phyloP scores from a whole-genome alignment of 139 green algal genomes.

The Desmodesmus armatus region DNA sequence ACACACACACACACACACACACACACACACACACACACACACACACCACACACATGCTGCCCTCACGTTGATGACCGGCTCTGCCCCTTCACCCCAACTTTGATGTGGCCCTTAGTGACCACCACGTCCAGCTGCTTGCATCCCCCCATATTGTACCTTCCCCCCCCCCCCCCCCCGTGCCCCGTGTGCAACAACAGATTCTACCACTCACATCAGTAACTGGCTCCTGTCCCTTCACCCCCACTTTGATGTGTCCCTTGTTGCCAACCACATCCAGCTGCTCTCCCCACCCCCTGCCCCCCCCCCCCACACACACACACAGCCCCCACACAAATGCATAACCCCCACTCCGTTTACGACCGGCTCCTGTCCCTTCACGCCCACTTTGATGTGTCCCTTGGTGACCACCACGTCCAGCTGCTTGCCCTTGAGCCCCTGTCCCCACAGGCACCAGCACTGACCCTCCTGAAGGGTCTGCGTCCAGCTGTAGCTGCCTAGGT shows the following conservation, averaged over 20 bases:
- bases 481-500: slow-evolving; percentile 91
- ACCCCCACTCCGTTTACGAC: slow-evolving; percentile 62
- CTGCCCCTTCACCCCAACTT: slow-evolving; percentile 80
- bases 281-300: neutral
- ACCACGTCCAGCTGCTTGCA: slow-evolving; percentile 67
- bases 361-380: slow-evolving; percentile 78
- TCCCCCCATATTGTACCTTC: too few species aligned
- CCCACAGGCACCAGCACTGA: slow-evolving; percentile 80
- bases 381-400: slow-evolving; percentile 76
- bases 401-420: slow-evolving; percentile 77
- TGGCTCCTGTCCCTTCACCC: slow-evolving; percentile 78
- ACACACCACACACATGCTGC: too few species aligned
- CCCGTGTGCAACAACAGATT: too few species aligned
- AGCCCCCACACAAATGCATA: neutral
- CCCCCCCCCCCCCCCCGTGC: too few species aligned
- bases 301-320: too few species aligned
- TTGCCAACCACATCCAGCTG: slow-evolving; percentile 77
- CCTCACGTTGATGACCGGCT: slow-evolving; percentile 71
- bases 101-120: slow-evolving; percentile 79
- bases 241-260: slow-evolving; percentile 76
- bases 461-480: slow-evolving; percentile 94
- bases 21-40: too few species aligned
- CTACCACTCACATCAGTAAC: slow-evolving; percentile 65
- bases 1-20: too few species aligned
- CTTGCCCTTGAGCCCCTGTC: slow-evolving; percentile 41